Percentiles rank a stretch among this genome's conserved stretches.
These are phyloP conservation scores for Scorias spongiosa DNA, from an alignment of 2,329 filamentous ascomycete species.

Conservation along the genomic window DNA sequence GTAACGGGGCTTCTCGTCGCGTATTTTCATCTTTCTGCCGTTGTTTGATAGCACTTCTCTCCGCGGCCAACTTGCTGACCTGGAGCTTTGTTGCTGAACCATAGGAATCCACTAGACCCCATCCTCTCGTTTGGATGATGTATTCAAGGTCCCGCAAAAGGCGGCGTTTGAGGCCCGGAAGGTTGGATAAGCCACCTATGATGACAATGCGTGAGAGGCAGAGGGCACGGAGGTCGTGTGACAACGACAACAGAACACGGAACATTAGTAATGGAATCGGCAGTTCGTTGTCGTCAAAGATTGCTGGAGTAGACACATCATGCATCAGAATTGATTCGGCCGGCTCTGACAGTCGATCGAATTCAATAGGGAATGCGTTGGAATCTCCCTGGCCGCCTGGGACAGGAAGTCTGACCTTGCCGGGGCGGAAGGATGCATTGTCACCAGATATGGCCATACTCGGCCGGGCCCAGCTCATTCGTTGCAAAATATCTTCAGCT, in stretches of 20 bases:
- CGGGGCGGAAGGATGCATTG: slow-evolving; percentile 15
- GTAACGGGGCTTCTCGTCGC: neutral
- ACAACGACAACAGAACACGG: slow-evolving; percentile 56
- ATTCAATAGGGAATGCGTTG: slow-evolving; percentile 48
- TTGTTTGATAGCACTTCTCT: slow-evolving; percentile 8
- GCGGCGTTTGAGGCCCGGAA: slow-evolving; percentile 65
- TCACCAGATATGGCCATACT: slow-evolving; percentile 14
- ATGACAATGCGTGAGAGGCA: slow-evolving; percentile 87
- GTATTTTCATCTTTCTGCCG: neutral
- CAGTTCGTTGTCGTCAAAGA: slow-evolving; percentile 76
- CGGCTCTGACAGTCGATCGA: slow-evolving; percentile 55
- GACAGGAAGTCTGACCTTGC: neutral
- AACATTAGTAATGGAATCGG: slow-evolving; percentile 66
- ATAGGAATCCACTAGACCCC: slow-evolving; percentile 61
- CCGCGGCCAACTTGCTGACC: slow-evolving; percentile 4
- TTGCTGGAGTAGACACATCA: slow-evolving; percentile 32
- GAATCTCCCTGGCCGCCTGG: slow-evolving; percentile 21
- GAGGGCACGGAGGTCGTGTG: slow-evolving; percentile 64
- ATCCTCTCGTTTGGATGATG: slow-evolving; percentile 54
- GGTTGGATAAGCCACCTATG: slow-evolving; percentile 61
- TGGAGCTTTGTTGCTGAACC: slow-evolving; percentile 28
- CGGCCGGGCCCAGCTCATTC: slow-evolving; percentile 58
- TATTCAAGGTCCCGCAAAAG: slow-evolving; percentile 59
- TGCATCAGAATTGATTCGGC: slow-evolving; percentile 64
- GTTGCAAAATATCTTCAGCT: slow-evolving; percentile 62